Conservation (phyloP, 73 alveolate genomes). For the Paramecium octaurelia region DNA sequence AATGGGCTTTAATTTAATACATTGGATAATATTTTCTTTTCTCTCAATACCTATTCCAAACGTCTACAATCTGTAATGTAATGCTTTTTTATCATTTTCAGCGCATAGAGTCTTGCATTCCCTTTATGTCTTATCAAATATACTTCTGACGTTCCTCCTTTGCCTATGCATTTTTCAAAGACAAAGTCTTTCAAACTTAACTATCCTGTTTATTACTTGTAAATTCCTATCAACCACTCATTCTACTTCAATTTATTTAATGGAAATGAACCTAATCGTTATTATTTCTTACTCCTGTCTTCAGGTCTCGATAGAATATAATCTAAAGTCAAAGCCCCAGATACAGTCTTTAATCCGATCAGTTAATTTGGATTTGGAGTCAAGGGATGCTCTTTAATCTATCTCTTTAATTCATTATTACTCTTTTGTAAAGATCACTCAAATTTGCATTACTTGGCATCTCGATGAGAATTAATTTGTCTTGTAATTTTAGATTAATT, state of each 20-base stretch:
- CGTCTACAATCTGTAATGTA: slow-evolving; percentile 60
- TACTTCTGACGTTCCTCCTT: slow-evolving; percentile 65
- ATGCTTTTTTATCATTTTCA: slow-evolving; percentile 55
- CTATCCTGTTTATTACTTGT: not conserved
- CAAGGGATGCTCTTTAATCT: slow-evolving; percentile 41
- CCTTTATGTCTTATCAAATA: slow-evolving; percentile 59
- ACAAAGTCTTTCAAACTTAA: slow-evolving; percentile 25
- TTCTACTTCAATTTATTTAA: not conserved
- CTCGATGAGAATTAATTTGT: not conserved
- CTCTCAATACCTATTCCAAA: slow-evolving; percentile 56
- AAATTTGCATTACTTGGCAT: not conserved
- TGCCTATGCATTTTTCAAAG: slow-evolving; percentile 57
- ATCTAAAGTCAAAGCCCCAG: not conserved
- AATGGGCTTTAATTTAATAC: slow-evolving; percentile 48
- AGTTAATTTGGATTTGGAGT: slow-evolving; percentile 29
- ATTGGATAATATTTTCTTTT: slow-evolving; percentile 51
- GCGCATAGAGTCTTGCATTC: slow-evolving; percentile 47
- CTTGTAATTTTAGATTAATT: slow-evolving; percentile 10
- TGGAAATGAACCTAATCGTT: not conserved
- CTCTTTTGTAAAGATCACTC: not conserved
- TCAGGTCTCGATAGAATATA: slow-evolving; percentile 24
- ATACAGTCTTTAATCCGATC: not conserved
- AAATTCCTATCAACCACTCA: slow-evolving; percentile 35
- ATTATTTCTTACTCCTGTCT: not conserved
- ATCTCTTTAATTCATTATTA: not conserved